A percentile compares a stretch with the other conserved stretches of the same genome.
These are phyloP conservation scores for Suhomyces panamericanus DNA, from an alignment of 1,139 yeast species.

Conservation along the genomic window DNA sequence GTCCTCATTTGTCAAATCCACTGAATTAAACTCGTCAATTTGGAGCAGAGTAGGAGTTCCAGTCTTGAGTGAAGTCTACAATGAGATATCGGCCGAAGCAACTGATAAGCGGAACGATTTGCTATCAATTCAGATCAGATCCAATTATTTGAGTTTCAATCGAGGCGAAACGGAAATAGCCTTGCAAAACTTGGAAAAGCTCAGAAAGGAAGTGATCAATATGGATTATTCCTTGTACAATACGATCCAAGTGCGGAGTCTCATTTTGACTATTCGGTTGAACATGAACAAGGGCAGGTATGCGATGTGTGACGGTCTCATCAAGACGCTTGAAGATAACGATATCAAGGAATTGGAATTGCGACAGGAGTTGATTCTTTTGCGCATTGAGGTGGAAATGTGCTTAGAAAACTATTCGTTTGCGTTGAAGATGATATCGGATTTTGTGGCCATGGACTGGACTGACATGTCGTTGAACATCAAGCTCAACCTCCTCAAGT, in stretches of 20 bases:
- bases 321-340: constrained; percentile 23
- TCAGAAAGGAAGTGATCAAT: constrained; percentile 22
- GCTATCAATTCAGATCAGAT: constrained; percentile 40
- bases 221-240: constrained; percentile 37
- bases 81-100: constrained; percentile 42
- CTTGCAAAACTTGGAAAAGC: constrained; percentile 28
- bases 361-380: constrained; percentile 27
- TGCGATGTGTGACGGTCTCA: constrained; percentile 25
- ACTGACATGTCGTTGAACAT: constrained; percentile 42
- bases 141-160: constrained; percentile 30
- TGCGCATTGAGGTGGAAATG: constrained; percentile 24
- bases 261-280: constrained; percentile 37
- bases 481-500: constrained; percentile 45
- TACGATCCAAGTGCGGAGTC: constrained; percentile 37
- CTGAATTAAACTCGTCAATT: constrained; percentile 46
- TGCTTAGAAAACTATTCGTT: constrained; percentile 30
- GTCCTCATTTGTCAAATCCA: constrained; percentile 43
- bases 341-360: constrained; percentile 36
- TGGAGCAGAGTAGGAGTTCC: constrained; percentile 56
- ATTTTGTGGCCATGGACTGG: constrained; percentile 23
- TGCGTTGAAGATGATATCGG: constrained; percentile 39
- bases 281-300: constrained; percentile 40
- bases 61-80: constrained; percentile 46
- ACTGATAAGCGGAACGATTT: constrained; percentile 29
- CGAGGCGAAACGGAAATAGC: constrained; percentile 44